Base-by-base conservation (phyloP, 345 rosid species). In the Turritis glabra region DNA sequence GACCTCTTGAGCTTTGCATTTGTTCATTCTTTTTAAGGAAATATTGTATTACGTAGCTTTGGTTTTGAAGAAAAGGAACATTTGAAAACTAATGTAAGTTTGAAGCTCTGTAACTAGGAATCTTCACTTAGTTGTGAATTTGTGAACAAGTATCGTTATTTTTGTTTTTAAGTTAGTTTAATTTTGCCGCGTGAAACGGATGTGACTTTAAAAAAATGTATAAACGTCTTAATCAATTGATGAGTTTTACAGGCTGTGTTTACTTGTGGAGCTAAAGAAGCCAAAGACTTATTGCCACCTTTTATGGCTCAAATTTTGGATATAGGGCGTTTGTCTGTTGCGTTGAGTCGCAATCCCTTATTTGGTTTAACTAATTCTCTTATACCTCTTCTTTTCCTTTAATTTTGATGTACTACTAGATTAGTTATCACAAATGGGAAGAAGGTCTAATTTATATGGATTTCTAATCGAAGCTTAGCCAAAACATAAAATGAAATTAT, bases 1-100 rank as follows among this genome's bases (percentile, higher is more conserved):
- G 76, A 63, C 67, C 65, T 22, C 70, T 44, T 61, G 70, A 41
- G 80, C 70, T 55, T 69, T 48, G 72, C 68, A 77, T 77, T 77
- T 71, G 62, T 77, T 77, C 77, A 77, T 77, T 71, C 80, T 71
- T 77, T 69, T 6, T 2, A 56, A 64, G 32, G 23, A 18, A 48
- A 67, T 13, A n/a, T 30, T 71, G 80, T 71, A 71, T 41, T 38
- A 55, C n/a, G 21, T 71, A 70, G 75, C 27, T 47, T 8, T 37
- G 19, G 7, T 41, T 37, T 71, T 56, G 29, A 3, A 5, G 3
- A 44, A 17, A 13, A 22, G 7, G 7, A 22, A 53, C 8, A 61
- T 3, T 14, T 15, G 52, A 32, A 27, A 52, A 40, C 35, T n/a
- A 27, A 8, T 26, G 4, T 5, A 2, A 58, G 14, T 67, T 30